Conservation (phyloP, 306 rosid genomes). For the Citrullus colocynthis region DNA sequence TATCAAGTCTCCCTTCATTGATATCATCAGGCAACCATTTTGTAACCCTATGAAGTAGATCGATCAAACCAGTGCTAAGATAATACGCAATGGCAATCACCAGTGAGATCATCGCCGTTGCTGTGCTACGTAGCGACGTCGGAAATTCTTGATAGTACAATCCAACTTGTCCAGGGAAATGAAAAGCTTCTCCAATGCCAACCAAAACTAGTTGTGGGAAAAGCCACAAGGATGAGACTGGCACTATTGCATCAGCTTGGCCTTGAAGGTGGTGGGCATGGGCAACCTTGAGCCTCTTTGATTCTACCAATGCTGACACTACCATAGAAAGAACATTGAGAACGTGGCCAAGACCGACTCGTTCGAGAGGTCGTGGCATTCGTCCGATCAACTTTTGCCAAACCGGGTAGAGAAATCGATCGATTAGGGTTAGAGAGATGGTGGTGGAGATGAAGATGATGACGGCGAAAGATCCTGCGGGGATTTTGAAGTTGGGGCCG, state of each 20-base stretch:
- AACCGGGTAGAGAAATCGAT: slow-evolving; percentile 29
- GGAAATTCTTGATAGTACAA: slow-evolving; percentile 62
- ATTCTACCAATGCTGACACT: slow-evolving; percentile 46
- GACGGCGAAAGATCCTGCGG: slow-evolving; percentile 28
- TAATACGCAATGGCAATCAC: slow-evolving; percentile 33
- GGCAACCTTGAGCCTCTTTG: slow-evolving; percentile 35
- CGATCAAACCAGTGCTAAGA: slow-evolving; percentile 27
- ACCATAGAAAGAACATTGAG: slow-evolving; percentile 25
- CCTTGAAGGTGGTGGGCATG: not conserved
- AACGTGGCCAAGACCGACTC: slow-evolving; percentile 43
- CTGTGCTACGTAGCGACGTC: slow-evolving; percentile 28
- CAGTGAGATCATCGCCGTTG: slow-evolving; percentile 44
- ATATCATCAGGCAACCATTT: slow-evolving; percentile 48
- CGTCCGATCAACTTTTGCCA: slow-evolving; percentile 24
- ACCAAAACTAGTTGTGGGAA: slow-evolving; percentile 39
- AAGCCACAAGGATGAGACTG: slow-evolving; percentile 38
- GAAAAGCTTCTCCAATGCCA: slow-evolving; percentile 63
- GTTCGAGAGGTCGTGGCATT: slow-evolving; percentile 27
- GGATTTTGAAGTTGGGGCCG: slow-evolving; percentile 36
- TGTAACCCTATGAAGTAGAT: slow-evolving; percentile 27
- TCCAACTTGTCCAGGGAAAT: slow-evolving; percentile 50
- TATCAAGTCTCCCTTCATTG: slow-evolving; percentile 34
- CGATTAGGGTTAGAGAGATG: slow-evolving; percentile 29
- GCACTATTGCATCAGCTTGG: not conserved
- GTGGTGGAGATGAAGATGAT: slow-evolving; percentile 21